These are phyloP conservation scores for Millerago galiae DNA, from an alignment of 805 yeast species.

Conservation along the genomic window DNA sequence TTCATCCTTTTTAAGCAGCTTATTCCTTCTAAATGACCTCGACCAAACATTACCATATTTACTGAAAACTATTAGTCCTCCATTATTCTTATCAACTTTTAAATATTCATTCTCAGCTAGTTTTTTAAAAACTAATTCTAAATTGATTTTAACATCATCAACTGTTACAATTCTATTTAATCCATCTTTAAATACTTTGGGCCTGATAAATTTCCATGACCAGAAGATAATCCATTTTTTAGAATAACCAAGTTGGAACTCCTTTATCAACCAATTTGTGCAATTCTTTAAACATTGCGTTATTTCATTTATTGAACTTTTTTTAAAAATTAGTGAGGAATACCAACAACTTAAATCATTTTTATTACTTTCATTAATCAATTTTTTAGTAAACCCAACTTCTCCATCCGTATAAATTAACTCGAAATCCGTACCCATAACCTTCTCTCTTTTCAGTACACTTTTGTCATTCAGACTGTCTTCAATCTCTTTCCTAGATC, in stretches of 20 bases:
- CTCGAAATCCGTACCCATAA: constrained; percentile 31
- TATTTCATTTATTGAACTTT: constrained; percentile 10
- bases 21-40: constrained; percentile 18
- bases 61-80: not conserved
- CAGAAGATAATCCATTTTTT: constrained; percentile 24
- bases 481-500: constrained; percentile 28
- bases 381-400: constrained; percentile 28
- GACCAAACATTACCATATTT: constrained; percentile 22
- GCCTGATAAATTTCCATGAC: constrained; percentile 14
- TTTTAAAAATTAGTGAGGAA: constrained; percentile 33
- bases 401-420: constrained; percentile 38
- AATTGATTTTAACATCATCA: constrained; percentile 12
- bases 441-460: constrained; percentile 15
- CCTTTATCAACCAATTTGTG: constrained; percentile 14
- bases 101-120: not conserved
- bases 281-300: constrained; percentile 2
- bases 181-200: constrained; percentile 6
- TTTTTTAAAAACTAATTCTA: constrained; percentile 2
- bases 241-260: constrained; percentile 19
- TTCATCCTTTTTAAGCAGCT: not conserved
- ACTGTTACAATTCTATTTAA: constrained; percentile 10
- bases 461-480: constrained; percentile 21
- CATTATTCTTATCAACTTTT: not conserved
- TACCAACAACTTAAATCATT: constrained; percentile 29
- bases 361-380: constrained; percentile 29